phyloP scores from a whole-genome alignment of 192 early-diverging fungal genomes.

The Podila epigama region DNA sequence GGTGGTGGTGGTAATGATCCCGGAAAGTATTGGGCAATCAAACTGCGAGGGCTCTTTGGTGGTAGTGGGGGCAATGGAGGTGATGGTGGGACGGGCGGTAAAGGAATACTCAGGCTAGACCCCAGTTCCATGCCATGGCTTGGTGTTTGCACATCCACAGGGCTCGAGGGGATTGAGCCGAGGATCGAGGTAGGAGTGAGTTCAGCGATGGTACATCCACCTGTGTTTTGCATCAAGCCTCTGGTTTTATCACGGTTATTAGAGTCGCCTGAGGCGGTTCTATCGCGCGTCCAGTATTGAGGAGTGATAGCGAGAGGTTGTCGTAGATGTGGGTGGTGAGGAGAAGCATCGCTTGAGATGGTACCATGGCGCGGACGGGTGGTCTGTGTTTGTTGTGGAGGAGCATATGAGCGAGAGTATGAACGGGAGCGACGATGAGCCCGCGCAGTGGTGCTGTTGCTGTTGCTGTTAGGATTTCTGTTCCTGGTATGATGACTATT shows the following conservation, averaged over 20 bases:
- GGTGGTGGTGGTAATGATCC: conserved; percentile 35
- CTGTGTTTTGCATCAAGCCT: no score
- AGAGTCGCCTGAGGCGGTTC: no score
- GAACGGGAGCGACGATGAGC: background rate
- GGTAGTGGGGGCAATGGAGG: conserved; percentile 28
- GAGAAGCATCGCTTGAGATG: background rate
- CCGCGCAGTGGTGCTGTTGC: background rate
- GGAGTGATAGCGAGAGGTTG: no score
- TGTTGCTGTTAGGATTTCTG: background rate
- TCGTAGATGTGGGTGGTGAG: no score
- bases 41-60: conserved; percentile 26
- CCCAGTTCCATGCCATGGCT: background rate
- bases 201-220: background rate
- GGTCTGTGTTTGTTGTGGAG: no score
- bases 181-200: background rate
- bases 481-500: no score
- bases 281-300: no score
- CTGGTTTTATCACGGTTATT: no score
- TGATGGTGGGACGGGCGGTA: conserved; percentile 11
- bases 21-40: conserved; percentile 42
- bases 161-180: background rate
- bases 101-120: background rate
- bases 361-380: background rate
- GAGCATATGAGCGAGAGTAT: background rate
- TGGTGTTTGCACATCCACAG: background rate